Evolutionary conservation across 305 asterid species (phyloP).

Genomic region (Fraxinus sp.): DNA sequence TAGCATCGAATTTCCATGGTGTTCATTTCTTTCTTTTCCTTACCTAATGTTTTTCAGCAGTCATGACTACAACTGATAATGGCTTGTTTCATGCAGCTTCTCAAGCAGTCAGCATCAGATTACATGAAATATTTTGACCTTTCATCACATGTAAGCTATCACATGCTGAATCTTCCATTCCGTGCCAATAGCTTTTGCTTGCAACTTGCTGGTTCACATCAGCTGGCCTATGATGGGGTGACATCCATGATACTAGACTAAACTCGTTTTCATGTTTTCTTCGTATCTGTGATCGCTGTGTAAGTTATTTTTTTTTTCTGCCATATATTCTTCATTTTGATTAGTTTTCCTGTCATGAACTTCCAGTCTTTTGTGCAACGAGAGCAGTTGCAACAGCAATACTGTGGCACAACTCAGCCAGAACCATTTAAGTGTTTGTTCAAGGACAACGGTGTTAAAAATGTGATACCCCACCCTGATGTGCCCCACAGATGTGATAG

Average conservation of each 20-base stretch:
- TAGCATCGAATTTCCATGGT: slow-evolving; percentile 2
- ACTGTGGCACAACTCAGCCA: slow-evolving; percentile 48
- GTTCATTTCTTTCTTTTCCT: slow-evolving; percentile 3
- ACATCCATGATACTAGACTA: not conserved
- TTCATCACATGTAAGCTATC: slow-evolving; percentile 66
- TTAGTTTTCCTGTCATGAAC: slow-evolving; percentile 29
- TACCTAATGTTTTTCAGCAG: not conserved
- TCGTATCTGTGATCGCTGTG: slow-evolving; percentile 1
- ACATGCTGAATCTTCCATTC: slow-evolving; percentile 6
- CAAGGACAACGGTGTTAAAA: slow-evolving; percentile 62
- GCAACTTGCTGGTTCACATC: slow-evolving; percentile 5
- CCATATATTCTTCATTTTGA: slow-evolving; percentile 19
- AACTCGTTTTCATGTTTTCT: not conserved
- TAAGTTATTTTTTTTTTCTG: not conserved
- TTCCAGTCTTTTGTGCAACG: slow-evolving; percentile 68
- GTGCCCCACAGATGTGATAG: slow-evolving; percentile 81
- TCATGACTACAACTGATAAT: slow-evolving; percentile 8
- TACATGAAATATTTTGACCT: slow-evolving; percentile 55
- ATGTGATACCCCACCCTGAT: slow-evolving; percentile 78
- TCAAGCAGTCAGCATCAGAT: slow-evolving; percentile 72
- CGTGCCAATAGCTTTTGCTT: slow-evolving; percentile 14
- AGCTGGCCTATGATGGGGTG: not conserved
- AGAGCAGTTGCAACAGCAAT: slow-evolving; percentile 76
- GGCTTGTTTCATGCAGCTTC: slow-evolving; percentile 62
- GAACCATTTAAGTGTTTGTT: slow-evolving; percentile 52